phyloP scores from a whole-genome alignment of 495 filamentous ascomycete species.

The Talaromyces thailandensis region DNA sequence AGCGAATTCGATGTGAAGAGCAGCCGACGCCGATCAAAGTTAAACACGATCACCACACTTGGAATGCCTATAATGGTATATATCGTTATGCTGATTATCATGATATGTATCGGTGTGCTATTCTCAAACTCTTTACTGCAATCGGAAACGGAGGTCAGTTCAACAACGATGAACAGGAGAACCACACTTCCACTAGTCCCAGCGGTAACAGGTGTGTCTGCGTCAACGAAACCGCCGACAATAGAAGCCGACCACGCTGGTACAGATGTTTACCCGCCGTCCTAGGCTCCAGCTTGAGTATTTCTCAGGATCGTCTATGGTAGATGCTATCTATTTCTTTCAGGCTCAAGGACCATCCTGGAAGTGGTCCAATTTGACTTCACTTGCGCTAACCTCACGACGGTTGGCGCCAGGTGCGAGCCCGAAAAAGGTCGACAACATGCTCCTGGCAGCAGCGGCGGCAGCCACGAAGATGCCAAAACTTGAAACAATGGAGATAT shows the following conservation, averaged over 20 bases:
- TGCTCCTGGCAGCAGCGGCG: conserved; percentile 22
- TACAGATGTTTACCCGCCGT: conserved; percentile 13
- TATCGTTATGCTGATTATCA: neutral
- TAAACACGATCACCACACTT: neutral
- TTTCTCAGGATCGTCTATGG: conserved; percentile 25
- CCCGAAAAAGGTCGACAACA: conserved; percentile 15
- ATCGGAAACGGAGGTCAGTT: neutral
- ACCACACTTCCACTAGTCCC: conserved; percentile 11
- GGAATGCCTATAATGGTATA: neutral
- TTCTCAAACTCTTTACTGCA: conserved; percentile 4
- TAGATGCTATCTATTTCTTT: conserved; percentile 27
- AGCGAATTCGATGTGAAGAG: neutral
- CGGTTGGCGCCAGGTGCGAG: conserved; percentile 16
- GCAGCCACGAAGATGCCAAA: conserved; percentile 25
- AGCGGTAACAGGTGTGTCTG: conserved; percentile 14
- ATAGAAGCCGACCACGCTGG: conserved; percentile 8
- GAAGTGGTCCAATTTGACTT: conserved; percentile 19
- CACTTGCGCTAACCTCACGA: no score
- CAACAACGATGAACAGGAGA: neutral
- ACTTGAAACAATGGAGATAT: conserved; percentile 30
- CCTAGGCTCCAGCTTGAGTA: conserved; percentile 22
- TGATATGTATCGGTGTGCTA: neutral
- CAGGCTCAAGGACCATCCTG: conserved; percentile 17
- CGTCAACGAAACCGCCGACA: conserved; percentile 14
- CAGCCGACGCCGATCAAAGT: neutral